Base-by-base conservation (phyloP, 1,284 basidiomycete genomes). In the Trametes polyzona region DNA sequence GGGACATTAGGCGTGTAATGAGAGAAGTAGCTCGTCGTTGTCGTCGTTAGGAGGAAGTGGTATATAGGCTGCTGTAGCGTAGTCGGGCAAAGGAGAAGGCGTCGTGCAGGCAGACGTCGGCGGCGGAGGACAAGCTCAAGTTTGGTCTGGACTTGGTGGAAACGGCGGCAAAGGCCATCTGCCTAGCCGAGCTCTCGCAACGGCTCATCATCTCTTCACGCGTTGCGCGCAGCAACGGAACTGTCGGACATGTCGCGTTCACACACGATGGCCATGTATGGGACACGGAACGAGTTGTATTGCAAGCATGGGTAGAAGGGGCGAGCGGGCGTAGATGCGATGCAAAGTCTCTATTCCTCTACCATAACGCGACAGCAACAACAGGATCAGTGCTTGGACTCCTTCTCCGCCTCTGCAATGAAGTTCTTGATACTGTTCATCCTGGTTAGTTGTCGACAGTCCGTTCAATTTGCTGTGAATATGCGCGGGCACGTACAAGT, bases 401-500 rank as follows among this genome's bases (percentile, higher is more conserved):
- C 87, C 75, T 88, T 90, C 78, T 92, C 90, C 47, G 90, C 90
- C 68, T 90, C 89, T 56, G 81, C 84, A 61, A 92, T 81, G 70
- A 90, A 92, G 51, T 84, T 83, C 72, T 81, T 79, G 76, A 92
- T 90, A 71, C 89, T 92, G 77, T 78, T 67, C 62, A 78, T 71
- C 77, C 77, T 81, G 65, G 70, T 74, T 68, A 74, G 74, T 76
- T 69, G 70, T 65, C 66, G 65, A 71, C 67, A 71, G 65, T 65
- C 60, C 65, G 68, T 62, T 64, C 59, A 57, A 61, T 32, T 47
- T 32, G 36, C 41, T 41, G 40, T 40, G 46, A 54, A 53, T 60
- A 21, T 49, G 30, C 52, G 47, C 17, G 50, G 47, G 50, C 57
- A 84, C 87, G 73, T 76, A 89, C 88, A 90, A 89, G 64, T 83